Conservation (phyloP, 2,329 filamentous ascomycete species). For the Huntiella bhutanensis region DNA sequence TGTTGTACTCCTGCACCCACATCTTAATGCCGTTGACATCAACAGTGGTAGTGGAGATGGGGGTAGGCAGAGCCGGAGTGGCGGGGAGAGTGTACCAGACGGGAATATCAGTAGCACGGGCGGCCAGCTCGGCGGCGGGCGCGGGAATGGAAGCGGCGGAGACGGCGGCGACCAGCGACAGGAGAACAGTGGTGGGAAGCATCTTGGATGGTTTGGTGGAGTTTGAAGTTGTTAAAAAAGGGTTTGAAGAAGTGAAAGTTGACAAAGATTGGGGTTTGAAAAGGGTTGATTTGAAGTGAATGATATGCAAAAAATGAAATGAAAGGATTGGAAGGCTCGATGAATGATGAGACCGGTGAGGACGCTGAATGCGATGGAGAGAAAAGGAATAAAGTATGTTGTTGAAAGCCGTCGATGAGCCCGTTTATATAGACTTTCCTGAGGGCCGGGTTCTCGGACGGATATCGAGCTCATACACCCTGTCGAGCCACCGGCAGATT, state of each 20-base stretch:
- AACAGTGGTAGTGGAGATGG: slow-evolving; percentile 16
- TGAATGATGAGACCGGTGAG: neutral
- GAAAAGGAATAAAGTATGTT: neutral
- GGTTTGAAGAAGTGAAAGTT: neutral
- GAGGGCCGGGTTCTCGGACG: neutral
- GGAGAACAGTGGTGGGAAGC: slow-evolving; percentile 3
- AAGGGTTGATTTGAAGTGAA: neutral
- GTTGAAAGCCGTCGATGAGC: neutral
- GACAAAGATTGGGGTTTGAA: neutral
- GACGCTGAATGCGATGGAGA: neutral
- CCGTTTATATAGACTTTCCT: neutral
- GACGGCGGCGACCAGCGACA: slow-evolving; percentile 1
- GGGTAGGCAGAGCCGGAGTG: slow-evolving; percentile 20
- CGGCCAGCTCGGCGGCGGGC: slow-evolving; percentile 12
- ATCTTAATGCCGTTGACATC: slow-evolving; percentile 21
- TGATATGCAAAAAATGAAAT: neutral
- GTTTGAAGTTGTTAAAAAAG: too few species aligned
- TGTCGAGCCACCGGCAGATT: too few species aligned
- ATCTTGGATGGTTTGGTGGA: neutral
- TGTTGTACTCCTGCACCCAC: slow-evolving; percentile 25
- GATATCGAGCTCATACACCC: too few species aligned
- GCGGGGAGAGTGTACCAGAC: slow-evolving; percentile 20
- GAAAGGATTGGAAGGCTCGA: neutral
- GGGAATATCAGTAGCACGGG: slow-evolving; percentile 14
- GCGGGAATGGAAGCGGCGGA: slow-evolving; percentile 6